Percentiles rank a stretch among this genome's conserved stretches.
These are phyloP conservation scores for Stachybotrys chlorohalonatus DNA, from an alignment of 2,329 filamentous ascomycete species.

Conservation along the genomic window DNA sequence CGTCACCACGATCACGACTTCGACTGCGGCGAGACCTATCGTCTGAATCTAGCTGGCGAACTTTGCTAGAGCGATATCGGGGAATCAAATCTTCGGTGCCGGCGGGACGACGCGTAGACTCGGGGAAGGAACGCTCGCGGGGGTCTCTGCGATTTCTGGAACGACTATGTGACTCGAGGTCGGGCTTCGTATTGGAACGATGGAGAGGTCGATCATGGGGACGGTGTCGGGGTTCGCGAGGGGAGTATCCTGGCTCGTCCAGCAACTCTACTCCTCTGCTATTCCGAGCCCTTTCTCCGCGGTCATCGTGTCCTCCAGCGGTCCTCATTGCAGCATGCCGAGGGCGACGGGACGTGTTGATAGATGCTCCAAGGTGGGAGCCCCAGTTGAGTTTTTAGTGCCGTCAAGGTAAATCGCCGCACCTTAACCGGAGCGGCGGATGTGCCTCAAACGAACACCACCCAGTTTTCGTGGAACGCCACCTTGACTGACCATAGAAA, in stretches of 20 bases:
- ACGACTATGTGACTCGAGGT: constrained; percentile 25
- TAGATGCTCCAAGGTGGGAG: constrained; percentile 18
- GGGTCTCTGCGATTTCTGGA: constrained; percentile 29
- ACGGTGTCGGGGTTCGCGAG: constrained; percentile 19
- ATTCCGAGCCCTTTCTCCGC: constrained; percentile 25
- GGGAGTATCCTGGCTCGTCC: constrained; percentile 21
- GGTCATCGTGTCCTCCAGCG: constrained; percentile 25
- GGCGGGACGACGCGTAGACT: constrained; percentile 14
- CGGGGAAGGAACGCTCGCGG: constrained; percentile 14
- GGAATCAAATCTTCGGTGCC: constrained; percentile 28
- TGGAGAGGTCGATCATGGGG: constrained; percentile 18
- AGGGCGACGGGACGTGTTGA: constrained; percentile 23
- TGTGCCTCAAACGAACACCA: constrained; percentile 5
- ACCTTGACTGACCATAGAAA: not conserved
- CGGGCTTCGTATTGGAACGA: constrained; percentile 21
- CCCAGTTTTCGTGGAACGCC: not conserved
- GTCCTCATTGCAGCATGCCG: constrained; percentile 33
- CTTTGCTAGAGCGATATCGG: constrained; percentile 23
- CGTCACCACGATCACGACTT: constrained; percentile 21
- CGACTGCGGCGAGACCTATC: constrained; percentile 22
- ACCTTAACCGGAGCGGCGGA: constrained; percentile 26
- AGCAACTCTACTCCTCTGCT: constrained; percentile 23
- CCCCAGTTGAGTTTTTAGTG: constrained; percentile 30
- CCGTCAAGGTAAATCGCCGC: constrained; percentile 25
- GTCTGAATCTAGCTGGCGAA: constrained; percentile 18